Evolutionary conservation across 2,329 filamentous ascomycete species (phyloP).

Genomic region (Beauveria sp.): DNA sequence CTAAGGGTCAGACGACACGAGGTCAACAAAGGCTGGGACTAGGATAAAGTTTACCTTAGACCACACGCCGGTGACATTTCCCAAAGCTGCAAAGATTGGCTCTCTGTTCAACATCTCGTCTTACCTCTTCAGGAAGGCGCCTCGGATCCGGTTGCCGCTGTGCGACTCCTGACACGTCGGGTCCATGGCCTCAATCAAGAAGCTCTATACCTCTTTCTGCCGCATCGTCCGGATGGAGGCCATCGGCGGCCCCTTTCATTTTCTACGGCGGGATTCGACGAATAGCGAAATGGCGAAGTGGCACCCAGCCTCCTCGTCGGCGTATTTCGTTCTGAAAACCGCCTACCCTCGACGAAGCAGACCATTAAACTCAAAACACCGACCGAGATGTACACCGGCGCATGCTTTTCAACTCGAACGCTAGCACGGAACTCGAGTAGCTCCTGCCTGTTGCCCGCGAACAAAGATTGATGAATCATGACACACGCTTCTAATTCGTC

Average conservation of each 20-base stretch:
- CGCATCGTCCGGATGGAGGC: not conserved
- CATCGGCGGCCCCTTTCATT: not conserved
- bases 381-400: not conserved
- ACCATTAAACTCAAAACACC: not conserved
- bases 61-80: not conserved
- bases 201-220: not conserved
- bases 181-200: not conserved
- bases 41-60: not conserved
- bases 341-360: not conserved
- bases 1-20: not conserved
- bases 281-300: not conserved
- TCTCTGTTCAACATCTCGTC: not conserved
- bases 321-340: not conserved
- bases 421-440: not conserved
- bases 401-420: not conserved
- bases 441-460: not conserved
- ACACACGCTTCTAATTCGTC: not conserved
- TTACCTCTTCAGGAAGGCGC: conserved; percentile 3
- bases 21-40: not conserved
- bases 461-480: not conserved
- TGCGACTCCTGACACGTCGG: not conserved
- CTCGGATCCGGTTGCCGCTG: not conserved
- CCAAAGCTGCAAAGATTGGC: conserved; percentile 7
- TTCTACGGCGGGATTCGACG: not conserved
- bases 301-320: not conserved